A percentile compares a stretch with the other conserved stretches of the same genome.
These are phyloP conservation scores for Anaeramoeba flamelloides DNA, from an alignment of 78 protist genomes.

Conservation along the genomic window DNA sequence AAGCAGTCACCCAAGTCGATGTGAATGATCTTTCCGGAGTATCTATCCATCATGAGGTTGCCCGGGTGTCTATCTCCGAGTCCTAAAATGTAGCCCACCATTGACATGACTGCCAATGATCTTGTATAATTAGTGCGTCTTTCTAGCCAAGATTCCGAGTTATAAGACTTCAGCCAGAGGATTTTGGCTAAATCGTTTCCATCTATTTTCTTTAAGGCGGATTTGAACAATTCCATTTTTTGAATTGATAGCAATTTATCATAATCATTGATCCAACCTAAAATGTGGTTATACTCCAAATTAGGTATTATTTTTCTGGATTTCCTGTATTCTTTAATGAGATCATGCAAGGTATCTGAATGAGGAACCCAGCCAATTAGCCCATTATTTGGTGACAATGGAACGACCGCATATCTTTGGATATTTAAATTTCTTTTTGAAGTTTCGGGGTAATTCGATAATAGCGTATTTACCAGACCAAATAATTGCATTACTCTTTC, in stretches of 20 bases:
- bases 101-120: slow-evolving; percentile 36
- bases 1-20: slow-evolving; percentile 76
- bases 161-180: too few species aligned
- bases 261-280: too few species aligned
- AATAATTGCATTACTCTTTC: slow-evolving; percentile 74
- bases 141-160: slow-evolving; percentile 36
- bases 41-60: slow-evolving; percentile 55
- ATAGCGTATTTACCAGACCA: slow-evolving; percentile 32
- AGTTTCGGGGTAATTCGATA: background rate
- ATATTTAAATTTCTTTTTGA: slow-evolving; percentile 9
- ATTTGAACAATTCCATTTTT: too few species aligned
- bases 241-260: too few species aligned
- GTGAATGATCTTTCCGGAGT: slow-evolving; percentile 50
- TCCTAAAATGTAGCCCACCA: slow-evolving; percentile 59
- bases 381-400: slow-evolving; percentile 47
- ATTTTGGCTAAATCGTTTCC: too few species aligned
- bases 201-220: too few species aligned
- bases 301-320: too few species aligned
- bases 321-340: too few species aligned
- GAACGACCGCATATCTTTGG: slow-evolving; percentile 58
- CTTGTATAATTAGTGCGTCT: slow-evolving; percentile 30
- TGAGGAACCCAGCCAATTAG: slow-evolving; percentile 61
- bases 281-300: too few species aligned
- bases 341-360: too few species aligned
- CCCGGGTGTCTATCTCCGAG: slow-evolving; percentile 68